Conservation (phyloP, 345 rosid species). For the Raphanus sativus region DNA sequence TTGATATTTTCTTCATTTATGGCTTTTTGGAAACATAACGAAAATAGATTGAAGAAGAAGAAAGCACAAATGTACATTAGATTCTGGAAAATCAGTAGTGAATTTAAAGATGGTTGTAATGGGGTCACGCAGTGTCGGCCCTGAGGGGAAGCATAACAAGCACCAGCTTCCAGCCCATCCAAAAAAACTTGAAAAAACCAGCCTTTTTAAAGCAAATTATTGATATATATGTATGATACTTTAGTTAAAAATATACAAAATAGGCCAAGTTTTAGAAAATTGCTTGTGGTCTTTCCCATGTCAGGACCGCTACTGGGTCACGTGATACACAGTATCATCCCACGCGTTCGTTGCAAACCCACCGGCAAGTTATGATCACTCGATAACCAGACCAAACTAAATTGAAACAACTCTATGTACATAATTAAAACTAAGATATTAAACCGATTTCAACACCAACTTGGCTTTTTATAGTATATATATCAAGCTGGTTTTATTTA, state of each 20-base stretch:
- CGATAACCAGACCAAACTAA: constrained; percentile 8
- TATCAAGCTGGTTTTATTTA: neutral
- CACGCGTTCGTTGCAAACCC: constrained; percentile 31
- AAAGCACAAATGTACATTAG: constrained; percentile 28
- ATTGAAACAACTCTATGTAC: neutral
- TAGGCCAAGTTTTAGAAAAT: no score
- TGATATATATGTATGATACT: no score
- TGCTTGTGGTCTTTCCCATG: no score
- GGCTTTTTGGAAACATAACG: neutral
- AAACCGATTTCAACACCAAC: neutral
- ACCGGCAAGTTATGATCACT: constrained; percentile 28
- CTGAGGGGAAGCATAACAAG: no score
- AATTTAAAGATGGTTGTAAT: constrained; percentile 25
- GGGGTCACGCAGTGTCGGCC: no score
- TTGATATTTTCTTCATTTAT: neutral
- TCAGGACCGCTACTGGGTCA: neutral
- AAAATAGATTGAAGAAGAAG: constrained; percentile 12
- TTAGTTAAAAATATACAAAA: no score
- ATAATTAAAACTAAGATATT: neutral
- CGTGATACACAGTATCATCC: constrained; percentile 16
- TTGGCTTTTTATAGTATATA: neutral
- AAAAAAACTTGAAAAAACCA: no score
- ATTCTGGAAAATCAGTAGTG: constrained; percentile 17
- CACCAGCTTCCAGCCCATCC: no score
- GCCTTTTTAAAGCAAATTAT: no score